Base-by-base conservation (phyloP, 2,329 filamentous ascomycete genomes). In the Alternaria sp. region DNA sequence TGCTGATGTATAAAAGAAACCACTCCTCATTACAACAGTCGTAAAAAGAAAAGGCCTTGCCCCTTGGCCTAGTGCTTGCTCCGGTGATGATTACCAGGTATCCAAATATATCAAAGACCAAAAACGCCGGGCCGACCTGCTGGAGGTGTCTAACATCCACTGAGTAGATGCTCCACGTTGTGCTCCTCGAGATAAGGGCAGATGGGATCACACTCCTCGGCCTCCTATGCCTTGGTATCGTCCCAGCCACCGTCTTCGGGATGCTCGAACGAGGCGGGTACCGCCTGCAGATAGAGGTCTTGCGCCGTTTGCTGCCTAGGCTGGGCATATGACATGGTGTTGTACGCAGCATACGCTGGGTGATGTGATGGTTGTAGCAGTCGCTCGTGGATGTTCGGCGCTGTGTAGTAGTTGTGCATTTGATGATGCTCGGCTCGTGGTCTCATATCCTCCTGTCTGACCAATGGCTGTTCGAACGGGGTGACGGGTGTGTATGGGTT, bases 1-100 rank as follows among this genome's bases (percentile, higher is more conserved):
- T 46, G 44, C 44, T 46, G 44, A 46, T 23, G 31, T 23, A 23
- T 23, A 46, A 33, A 46, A 46, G 29, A 23, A 39, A 23, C 8
- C 36, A 6, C 26, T 2, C 9, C 37, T 24, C 37, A 40, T 40
- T 40, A 40, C 21, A 24, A 40, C 24, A 40, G 37, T 40, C 37
- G 10, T 40, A 40, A 2, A 24, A 24, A 24, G 21, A 40, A 40
- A 40, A 21, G 11, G 5, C 10, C 29, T 31, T 31, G 29, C 29
- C 9, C 29, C 10, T 7, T 31, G 10, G 9, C 29, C 29, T 10
- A 31, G 26, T 28, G 26, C 26, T 10, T 31, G 8, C 29, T 31
- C 29, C 9, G 29, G 8, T 9, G 29, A 31, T 10, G 29, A 31
- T 10, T 9, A 31, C 29, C 29, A 31, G 29, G 29, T 31, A 31